Percentiles rank a stretch among this genome's conserved stretches.
Evolutionary conservation across 2,329 filamentous ascomycete species (phyloP).

Genomic region (Arachnopeziza araneosa): DNA sequence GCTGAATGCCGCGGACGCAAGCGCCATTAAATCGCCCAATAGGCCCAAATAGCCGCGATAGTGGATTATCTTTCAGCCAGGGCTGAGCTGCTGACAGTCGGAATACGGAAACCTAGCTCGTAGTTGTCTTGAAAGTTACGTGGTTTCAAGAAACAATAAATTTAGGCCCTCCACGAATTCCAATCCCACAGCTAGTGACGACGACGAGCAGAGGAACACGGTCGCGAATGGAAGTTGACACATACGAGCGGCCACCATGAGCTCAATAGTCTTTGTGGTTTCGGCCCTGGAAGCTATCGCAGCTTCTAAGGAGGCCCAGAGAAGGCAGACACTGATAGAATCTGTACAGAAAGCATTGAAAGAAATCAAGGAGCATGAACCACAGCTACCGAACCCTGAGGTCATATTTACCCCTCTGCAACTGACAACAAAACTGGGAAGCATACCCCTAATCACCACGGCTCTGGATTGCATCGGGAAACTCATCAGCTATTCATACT

Average conservation of each 20-base stretch:
- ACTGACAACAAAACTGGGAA: conserved; percentile 81
- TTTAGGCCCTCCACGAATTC: neutral
- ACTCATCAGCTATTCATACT: conserved; percentile 98
- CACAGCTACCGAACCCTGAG: conserved; percentile 80
- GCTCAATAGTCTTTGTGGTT: conserved; percentile 92
- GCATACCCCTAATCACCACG: conserved; percentile 78
- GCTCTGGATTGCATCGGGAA: conserved; percentile 98
- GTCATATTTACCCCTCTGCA: conserved; percentile 87
- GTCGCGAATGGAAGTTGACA: conserved; percentile 25
- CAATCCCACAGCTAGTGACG: neutral
- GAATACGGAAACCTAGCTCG: neutral
- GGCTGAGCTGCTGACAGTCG: neutral
- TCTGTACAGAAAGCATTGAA: conserved; percentile 74
- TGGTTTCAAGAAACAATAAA: conserved; percentile 7
- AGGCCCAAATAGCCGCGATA: conserved; percentile 5
- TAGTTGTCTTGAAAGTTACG: conserved; percentile 5
- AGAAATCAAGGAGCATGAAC: conserved; percentile 80
- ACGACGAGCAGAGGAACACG: neutral
- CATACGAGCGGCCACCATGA: conserved; percentile 55
- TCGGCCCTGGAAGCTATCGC: conserved; percentile 90
- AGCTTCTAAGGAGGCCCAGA: conserved; percentile 83
- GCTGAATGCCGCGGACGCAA: neutral
- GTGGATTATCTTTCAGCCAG: neutral
- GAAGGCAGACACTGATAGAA: conserved; percentile 78
- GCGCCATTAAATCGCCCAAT: neutral